phyloP scores from a whole-genome alignment of 352 stramenopile genomes.

The Albugo laibachii region DNA sequence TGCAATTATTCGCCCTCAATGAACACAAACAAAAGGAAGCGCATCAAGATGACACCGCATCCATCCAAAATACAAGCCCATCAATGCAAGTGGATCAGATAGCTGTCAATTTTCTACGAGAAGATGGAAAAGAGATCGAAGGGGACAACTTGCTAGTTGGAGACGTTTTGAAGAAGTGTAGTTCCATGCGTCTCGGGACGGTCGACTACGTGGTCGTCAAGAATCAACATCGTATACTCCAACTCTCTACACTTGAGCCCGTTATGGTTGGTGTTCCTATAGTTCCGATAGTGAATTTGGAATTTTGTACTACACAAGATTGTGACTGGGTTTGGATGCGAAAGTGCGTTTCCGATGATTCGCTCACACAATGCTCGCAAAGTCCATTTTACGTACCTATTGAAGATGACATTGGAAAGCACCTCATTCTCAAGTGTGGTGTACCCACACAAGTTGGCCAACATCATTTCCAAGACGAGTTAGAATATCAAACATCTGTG shows the following conservation, averaged over 20 bases:
- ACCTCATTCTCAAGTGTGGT: slow-evolving; percentile 32
- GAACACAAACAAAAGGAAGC: no score
- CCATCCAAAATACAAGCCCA: no score
- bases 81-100: no score
- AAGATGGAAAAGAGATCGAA: no score
- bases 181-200: slow-evolving; percentile 9
- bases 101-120: no score
- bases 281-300: slow-evolving; percentile 21
- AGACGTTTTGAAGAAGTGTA: no score
- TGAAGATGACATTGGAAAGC: slow-evolving; percentile 16
- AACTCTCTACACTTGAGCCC: slow-evolving; percentile 21
- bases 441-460: slow-evolving; percentile 15
- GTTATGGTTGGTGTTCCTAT: slow-evolving; percentile 25
- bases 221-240: slow-evolving; percentile 39
- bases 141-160: no score
- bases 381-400: slow-evolving; percentile 21
- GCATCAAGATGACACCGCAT: no score
- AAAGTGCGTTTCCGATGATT: slow-evolving; percentile 1
- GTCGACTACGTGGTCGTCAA: slow-evolving; percentile 23
- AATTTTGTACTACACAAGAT: slow-evolving; percentile 40
- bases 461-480: slow-evolving; percentile 18
- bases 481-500: slow-evolving; percentile 12
- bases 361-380: slow-evolving; percentile 1
- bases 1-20: no score
- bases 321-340: slow-evolving; percentile 33